A percentile compares a stretch with the other conserved stretches of the same genome.
These are phyloP conservation scores for Beauveria scarabaeidicola DNA, from an alignment of 2,329 filamentous ascomycete genomes.

Conservation along the genomic window DNA sequence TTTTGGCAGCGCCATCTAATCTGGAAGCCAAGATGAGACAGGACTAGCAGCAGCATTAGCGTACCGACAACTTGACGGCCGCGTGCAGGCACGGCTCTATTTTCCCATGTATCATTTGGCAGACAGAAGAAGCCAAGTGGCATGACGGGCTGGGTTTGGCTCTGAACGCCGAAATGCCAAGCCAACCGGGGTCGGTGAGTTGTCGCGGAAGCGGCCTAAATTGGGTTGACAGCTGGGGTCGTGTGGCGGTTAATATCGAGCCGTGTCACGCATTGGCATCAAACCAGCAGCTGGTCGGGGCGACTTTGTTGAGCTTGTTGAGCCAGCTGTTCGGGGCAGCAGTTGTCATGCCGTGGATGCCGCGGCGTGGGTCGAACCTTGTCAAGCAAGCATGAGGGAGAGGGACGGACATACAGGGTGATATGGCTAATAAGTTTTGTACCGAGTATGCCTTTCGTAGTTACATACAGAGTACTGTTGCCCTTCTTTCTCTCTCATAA, in stretches of 20 bases:
- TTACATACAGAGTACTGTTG: too few relatives aligned
- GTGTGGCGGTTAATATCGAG: constrained; percentile 9
- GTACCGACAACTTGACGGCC: neutral
- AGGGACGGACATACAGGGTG: too few relatives aligned
- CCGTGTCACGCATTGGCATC: neutral
- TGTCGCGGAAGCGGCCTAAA: neutral
- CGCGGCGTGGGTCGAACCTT: neutral
- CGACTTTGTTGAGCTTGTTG: constrained; percentile 5
- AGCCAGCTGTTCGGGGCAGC: constrained; percentile 7
- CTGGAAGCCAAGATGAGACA: neutral
- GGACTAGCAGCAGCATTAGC: neutral
- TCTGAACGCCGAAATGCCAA: neutral
- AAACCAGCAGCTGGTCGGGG: neutral
- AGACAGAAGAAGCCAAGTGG: too few relatives aligned
- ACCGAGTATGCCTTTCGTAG: too few relatives aligned
- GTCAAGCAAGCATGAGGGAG: neutral
- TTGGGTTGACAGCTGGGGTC: constrained; percentile 7
- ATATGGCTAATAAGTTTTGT: too few relatives aligned
- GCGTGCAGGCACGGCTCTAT: neutral
- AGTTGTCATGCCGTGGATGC: constrained; percentile 5
- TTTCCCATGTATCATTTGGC: too few relatives aligned
- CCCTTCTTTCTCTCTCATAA: neutral
- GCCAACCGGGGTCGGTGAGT: neutral
- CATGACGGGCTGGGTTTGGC: neutral
- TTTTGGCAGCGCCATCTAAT: neutral